Evolutionary conservation across 2,329 filamentous ascomycete genomes (phyloP), one percentile per base, ranked within the genome.

Genomic region (Colletotrichum musicola): DNA sequence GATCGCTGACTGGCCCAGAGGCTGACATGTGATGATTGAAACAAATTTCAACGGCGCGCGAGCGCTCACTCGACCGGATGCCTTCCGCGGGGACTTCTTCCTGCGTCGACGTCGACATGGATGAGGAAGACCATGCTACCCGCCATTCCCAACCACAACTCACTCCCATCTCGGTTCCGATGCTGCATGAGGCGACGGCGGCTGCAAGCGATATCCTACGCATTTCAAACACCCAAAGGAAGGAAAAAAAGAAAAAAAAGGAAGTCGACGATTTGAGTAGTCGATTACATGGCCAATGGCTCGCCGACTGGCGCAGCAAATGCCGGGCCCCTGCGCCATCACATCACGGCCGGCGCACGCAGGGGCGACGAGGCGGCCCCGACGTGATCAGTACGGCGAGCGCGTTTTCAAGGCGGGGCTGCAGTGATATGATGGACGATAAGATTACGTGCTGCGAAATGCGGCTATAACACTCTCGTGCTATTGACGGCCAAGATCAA

Each of bases 21-120:
- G 42, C 55, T 57, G 62, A 69, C 56, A 46, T 67, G 50, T 57
- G 47, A 44, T 57, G n/a, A 56, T 67, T 69, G 63, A 62, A 67
- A 56, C 62, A 62, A 56, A 20, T 67, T 62, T 62, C 56, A 61
- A 55, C 56, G 35, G 53, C 44, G 56, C 20, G 47, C 42, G 25
- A 56, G 53, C 60, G 40, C 61, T 54, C 65, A 54, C 18, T 44
- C 30, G n/a, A 54, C 55, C 66, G 56, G 66, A 62, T 62, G 66
- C 22, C 50, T 62, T 69, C 56, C 66, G 66, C 63, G 60, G 53
- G 60, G 64, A 47, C 51, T 57, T 51, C 64, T 40, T 53, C 51
- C 50, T 20, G 14, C 51, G 47, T 60, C 49, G 66, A 66, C 66
- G 66, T 56, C 62, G 64, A 35, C 30, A 35, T 35, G 30, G 30